phyloP scores from a whole-genome alignment of 2,329 filamentous ascomycete species.

The Paecilomyces variotii region DNA sequence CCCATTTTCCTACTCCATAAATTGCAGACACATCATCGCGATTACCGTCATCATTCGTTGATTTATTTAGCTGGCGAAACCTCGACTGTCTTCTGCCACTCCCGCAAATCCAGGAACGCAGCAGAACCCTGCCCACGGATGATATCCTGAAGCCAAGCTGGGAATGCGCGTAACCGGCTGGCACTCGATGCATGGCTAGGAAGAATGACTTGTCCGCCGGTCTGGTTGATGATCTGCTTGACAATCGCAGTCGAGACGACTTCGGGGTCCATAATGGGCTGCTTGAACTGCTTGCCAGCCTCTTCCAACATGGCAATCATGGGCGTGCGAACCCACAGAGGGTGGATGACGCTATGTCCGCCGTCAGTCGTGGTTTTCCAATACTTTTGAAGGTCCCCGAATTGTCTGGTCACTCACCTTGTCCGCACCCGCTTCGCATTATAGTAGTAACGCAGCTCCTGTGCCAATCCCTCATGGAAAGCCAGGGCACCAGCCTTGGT shows the following conservation, averaged over 20 bases:
- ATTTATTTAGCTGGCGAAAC: not conserved
- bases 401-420: conserved; percentile 15
- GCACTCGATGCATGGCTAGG: conserved; percentile 26
- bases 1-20: too few relatives aligned
- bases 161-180: conserved; percentile 23
- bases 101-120: conserved; percentile 15
- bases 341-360: conserved; percentile 22
- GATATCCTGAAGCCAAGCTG: conserved; percentile 42
- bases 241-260: conserved; percentile 42
- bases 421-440: conserved; percentile 31
- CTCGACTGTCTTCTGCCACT: not conserved
- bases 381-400: not conserved
- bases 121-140: conserved; percentile 19
- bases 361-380: conserved; percentile 1
- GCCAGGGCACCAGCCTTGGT: conserved; percentile 46
- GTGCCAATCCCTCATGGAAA: conserved; percentile 44
- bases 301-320: conserved; percentile 34
- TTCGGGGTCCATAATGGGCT: conserved; percentile 28
- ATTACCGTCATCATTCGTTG: not conserved
- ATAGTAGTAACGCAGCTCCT: conserved; percentile 30
- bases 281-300: conserved; percentile 21
- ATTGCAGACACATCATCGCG: too few relatives aligned
- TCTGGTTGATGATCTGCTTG: conserved; percentile 42
- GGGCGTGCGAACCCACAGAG: conserved; percentile 42
- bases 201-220: conserved; percentile 43